Conservation (phyloP, 352 stramenopile species). For the Globisporangium paroecandrum region DNA sequence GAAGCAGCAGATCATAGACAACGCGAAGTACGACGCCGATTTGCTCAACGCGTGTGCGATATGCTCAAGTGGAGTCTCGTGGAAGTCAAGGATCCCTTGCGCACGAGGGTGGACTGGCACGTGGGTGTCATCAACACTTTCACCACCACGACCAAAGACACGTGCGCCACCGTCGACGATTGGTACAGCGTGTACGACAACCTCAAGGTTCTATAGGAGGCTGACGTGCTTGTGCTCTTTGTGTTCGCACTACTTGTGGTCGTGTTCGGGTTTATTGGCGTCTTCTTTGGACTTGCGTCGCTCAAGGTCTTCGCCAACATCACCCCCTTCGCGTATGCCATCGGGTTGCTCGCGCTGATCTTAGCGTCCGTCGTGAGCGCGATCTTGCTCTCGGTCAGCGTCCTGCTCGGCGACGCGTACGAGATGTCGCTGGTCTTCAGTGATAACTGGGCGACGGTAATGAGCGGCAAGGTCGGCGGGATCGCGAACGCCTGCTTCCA, state of each 20-base stretch:
- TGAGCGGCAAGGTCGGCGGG: constrained; percentile 35
- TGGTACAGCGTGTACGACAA: constrained; percentile 34
- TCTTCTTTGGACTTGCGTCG: constrained; percentile 64
- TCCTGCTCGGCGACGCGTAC: constrained; percentile 58
- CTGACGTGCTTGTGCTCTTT: constrained; percentile 51
- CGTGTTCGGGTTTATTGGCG: constrained; percentile 49
- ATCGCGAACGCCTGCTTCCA: constrained; percentile 54
- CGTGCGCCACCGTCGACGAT: constrained; percentile 27
- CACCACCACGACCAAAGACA: constrained; percentile 23
- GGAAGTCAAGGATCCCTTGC: constrained; percentile 27
- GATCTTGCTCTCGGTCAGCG: constrained; percentile 49
- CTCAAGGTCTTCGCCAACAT: constrained; percentile 60
- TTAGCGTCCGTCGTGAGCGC: constrained; percentile 58
- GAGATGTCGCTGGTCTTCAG: constrained; percentile 45
- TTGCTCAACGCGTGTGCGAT: constrained; percentile 29
- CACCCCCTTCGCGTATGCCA: constrained; percentile 68
- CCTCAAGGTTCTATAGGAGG: constrained; percentile 36
- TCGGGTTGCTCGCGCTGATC: constrained; percentile 63
- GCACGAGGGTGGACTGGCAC: constrained; percentile 31
- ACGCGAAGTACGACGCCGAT: constrained; percentile 31
- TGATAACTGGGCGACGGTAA: constrained; percentile 47
- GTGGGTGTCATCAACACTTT: constrained; percentile 25
- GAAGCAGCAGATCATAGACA: constrained; percentile 29
- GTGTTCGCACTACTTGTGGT: constrained; percentile 45
- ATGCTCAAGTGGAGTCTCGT: constrained; percentile 43